These are phyloP conservation scores for Pelargonium cotyledonis DNA, from an alignment of 441 rosid species.

Conservation along the genomic window DNA sequence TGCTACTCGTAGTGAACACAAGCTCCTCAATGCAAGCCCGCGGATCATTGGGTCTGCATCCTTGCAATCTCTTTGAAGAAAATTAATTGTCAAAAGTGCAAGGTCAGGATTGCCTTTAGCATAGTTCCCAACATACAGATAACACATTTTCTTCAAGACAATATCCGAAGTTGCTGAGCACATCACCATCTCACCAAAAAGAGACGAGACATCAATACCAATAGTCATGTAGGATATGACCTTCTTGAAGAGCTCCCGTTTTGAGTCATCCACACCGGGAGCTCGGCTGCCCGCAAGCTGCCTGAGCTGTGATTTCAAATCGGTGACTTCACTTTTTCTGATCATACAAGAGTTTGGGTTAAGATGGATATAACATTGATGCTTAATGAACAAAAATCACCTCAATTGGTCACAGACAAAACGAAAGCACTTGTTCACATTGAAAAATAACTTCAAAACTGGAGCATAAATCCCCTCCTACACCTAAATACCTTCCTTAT, in stretches of 20 bases:
- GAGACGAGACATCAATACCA: slow-evolving; percentile 84
- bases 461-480: neutral
- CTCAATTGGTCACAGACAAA: slow-evolving; percentile 13
- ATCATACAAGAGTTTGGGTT: slow-evolving; percentile 15
- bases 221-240: slow-evolving; percentile 92
- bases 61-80: slow-evolving; percentile 93
- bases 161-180: slow-evolving; percentile 94
- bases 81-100: slow-evolving; percentile 81
- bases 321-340: slow-evolving; percentile 91
- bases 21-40: slow-evolving; percentile 83
- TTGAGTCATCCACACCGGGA: slow-evolving; percentile 89
- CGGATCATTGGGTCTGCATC: slow-evolving; percentile 97
- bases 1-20: slow-evolving; percentile 71
- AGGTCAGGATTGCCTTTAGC: slow-evolving; percentile 95
- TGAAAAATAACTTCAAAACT: neutral
- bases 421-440: neutral
- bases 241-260: slow-evolving; percentile 89
- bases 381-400: neutral
- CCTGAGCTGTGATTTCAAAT: slow-evolving; percentile 83
- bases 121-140: slow-evolving; percentile 93
- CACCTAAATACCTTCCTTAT: neutral
- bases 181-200: slow-evolving; percentile 99
- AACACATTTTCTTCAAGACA: slow-evolving; percentile 96
- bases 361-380: slow-evolving; percentile 9
- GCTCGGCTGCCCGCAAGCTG: slow-evolving; percentile 96